These are phyloP conservation scores for Naematelia encephala DNA, from an alignment of 768 basidiomycete species.

Conservation along the genomic window DNA sequence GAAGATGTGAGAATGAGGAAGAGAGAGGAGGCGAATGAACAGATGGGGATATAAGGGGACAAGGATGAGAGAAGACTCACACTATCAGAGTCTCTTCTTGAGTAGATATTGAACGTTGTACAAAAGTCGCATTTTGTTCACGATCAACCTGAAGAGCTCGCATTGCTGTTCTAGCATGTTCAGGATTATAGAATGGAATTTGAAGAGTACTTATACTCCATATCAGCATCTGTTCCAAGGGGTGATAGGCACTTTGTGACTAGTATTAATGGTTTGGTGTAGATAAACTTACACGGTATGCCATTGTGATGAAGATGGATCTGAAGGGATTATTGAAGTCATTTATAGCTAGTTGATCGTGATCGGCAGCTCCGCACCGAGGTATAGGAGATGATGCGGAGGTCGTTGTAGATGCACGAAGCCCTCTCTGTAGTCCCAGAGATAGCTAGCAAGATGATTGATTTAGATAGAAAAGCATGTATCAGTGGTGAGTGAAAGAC, in stretches of 20 bases:
- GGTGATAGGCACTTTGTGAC: no score
- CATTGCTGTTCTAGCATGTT: constrained; percentile 77
- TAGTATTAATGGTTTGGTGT: no score
- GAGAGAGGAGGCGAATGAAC: background rate
- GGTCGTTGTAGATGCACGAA: no score
- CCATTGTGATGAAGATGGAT: constrained; percentile 5
- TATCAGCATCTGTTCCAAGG: background rate
- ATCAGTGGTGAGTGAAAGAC: no score
- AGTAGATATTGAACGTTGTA: constrained; percentile 67
- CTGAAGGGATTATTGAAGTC: no score
- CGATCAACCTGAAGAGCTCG: constrained; percentile 80
- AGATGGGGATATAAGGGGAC: background rate
- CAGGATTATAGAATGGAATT: constrained; percentile 69
- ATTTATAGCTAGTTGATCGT: no score
- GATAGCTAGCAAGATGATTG: no score
- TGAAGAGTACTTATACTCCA: constrained; percentile 60
- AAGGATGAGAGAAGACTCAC: constrained; percentile 56
- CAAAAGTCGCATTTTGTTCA: constrained; percentile 76
- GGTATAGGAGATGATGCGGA: no score
- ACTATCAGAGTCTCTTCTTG: constrained; percentile 68
- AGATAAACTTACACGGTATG: constrained; percentile 11
- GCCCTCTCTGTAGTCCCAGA: no score
- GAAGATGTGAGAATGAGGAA: background rate
- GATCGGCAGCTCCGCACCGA: no score
- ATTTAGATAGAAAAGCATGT: no score